Evolutionary conservation across 2,329 filamentous ascomycete species (phyloP), one percentile per base, ranked within the genome.

Genomic region (Aspergillus pseudonomiae): DNA sequence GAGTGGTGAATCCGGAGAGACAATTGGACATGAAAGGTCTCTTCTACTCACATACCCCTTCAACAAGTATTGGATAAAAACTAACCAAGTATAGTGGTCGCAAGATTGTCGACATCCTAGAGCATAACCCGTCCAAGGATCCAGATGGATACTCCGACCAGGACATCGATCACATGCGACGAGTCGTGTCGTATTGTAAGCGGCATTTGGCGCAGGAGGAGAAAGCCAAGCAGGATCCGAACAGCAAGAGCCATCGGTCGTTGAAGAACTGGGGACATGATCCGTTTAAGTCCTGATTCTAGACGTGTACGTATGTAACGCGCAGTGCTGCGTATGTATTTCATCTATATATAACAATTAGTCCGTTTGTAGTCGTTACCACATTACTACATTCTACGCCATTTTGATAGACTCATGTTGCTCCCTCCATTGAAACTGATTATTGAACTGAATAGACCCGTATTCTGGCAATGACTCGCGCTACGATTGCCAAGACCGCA

Each of bases 201-300:
- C 81, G 88, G 5, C 88, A 90, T 76, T 77, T 91, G 0, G 88
- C 88, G 0, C 88, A 90, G 68, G 88, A 91, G 73, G 81, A 84
- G 61, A 84, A 82, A 65, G 81, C 80, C 39, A 88, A 89, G 69
- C 77, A 81, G 62, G 79, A 88, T 67, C 85, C 86, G 57, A 70
- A 80, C n/a, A 84, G 81, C 68, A 83, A 81, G 68, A 82, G 79
- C 64, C 88, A 89, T 55, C 85, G 83, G 32, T 86, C 83, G 5
- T 75, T 89, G 67, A 88, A 88, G 79, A 89, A 89, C 63, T 88
- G 86, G 86, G 84, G 84, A 0, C 84, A 86, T 66, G 84, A 87
- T 72, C 74, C 81, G 24, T 73, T 84, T 63, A 86, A 86, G 70
- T 76, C 45, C 9, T 52, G 21, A 48, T 36, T 16, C 6, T 36